Evolutionary conservation across 177 flowering plant species (phyloP).

Genomic region (Tripterygium wilfordii): DNA sequence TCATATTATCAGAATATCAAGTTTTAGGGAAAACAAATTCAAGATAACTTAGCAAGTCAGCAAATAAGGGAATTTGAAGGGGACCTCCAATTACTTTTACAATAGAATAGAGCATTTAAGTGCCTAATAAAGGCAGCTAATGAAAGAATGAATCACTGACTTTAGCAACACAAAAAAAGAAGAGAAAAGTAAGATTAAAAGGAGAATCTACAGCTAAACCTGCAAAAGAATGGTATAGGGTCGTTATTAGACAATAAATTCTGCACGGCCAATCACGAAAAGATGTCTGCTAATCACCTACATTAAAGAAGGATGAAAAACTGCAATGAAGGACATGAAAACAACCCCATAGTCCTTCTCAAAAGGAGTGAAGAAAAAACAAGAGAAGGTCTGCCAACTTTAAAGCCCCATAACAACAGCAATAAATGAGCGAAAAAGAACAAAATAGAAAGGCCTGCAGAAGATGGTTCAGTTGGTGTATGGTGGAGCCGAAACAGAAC

Average conservation of each 20-base stretch:
- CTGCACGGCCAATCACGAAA: constrained; percentile 2
- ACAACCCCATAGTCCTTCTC: constrained; percentile 12
- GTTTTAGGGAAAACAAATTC: too few relatives aligned
- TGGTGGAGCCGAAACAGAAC: constrained; percentile 3
- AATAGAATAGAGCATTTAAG: background rate
- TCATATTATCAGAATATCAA: too few relatives aligned
- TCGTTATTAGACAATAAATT: constrained; percentile 28
- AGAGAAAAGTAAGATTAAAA: constrained; percentile 8
- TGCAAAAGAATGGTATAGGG: constrained; percentile 16
- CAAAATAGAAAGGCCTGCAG: constrained; percentile 5
- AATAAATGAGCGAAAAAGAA: constrained; percentile 10
- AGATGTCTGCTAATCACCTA: constrained; percentile 11
- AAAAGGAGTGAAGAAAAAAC: constrained; percentile 23
- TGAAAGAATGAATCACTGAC: constrained; percentile 15
- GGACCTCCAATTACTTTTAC: background rate
- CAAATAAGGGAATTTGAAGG: too few relatives aligned
- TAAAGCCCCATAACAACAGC: constrained; percentile 10
- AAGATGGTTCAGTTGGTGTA: background rate
- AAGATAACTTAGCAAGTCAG: too few relatives aligned
- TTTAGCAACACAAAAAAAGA: background rate
- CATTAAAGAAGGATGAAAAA: constrained; percentile 18
- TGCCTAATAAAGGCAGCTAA: background rate
- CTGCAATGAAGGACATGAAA: constrained; percentile 14
- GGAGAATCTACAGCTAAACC: constrained; percentile 4
- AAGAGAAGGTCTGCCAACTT: constrained; percentile 18